Evolutionary conservation across 192 early-diverging fungal species (phyloP).

Genomic region (Umbelopsis sp.): DNA sequence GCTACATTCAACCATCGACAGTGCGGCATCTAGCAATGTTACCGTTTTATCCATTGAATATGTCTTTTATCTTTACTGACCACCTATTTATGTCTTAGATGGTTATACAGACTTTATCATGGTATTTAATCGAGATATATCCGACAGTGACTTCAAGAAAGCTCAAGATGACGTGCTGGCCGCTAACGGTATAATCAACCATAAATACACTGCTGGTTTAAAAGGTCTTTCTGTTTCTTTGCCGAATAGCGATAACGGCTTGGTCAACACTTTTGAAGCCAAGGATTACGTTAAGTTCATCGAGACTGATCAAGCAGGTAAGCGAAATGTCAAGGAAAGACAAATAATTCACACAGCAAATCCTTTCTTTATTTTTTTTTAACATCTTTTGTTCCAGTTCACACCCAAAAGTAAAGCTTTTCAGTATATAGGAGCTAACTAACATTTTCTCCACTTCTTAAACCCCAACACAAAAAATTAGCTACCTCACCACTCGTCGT

Average conservation of each 20-base stretch:
- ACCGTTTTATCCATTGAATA: not conserved
- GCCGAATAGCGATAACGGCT: slow-evolving; percentile 15
- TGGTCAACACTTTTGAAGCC: slow-evolving; percentile 12
- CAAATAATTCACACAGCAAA: not conserved
- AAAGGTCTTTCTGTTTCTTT: slow-evolving; percentile 28
- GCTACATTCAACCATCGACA: too few relatives aligned
- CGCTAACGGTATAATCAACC: slow-evolving; percentile 23
- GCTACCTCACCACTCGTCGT: too few relatives aligned
- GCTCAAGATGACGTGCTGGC: slow-evolving; percentile 27
- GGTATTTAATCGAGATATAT: slow-evolving; percentile 15
- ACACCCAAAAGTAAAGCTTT: not conserved
- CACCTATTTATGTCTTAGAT: not conserved
- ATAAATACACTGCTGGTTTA: slow-evolving; percentile 15
- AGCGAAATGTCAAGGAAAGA: not conserved
- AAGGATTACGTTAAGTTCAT: slow-evolving; percentile 35
- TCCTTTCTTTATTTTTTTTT: not conserved
- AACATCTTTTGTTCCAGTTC: too few relatives aligned
- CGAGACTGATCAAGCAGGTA: slow-evolving; percentile 34
- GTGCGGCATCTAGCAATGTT: too few relatives aligned
- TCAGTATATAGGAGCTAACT: too few relatives aligned
- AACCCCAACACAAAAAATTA: too few relatives aligned
- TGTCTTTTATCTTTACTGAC: not conserved
- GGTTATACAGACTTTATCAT: slow-evolving; percentile 7
- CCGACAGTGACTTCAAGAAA: slow-evolving; percentile 14
- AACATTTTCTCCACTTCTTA: too few relatives aligned